Percentiles rank a stretch among this genome's conserved stretches.
Conservation (phyloP, 495 filamentous ascomycete species). For the Talaromyces stipitatus region DNA sequence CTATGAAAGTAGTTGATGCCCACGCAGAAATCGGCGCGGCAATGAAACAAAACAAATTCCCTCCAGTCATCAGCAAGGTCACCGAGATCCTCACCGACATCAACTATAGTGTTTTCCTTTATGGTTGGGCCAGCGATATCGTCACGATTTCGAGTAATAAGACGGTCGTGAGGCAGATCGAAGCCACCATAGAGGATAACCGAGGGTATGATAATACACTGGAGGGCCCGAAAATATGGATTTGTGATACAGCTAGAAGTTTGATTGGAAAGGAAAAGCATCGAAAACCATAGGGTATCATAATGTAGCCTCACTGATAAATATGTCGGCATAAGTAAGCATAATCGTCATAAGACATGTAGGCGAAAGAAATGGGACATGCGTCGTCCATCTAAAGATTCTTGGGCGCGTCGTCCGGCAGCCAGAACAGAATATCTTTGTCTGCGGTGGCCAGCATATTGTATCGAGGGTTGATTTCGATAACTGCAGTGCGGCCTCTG, state of each 20-base stretch:
- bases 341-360: not conserved
- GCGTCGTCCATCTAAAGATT: not conserved
- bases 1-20: conserved; percentile 39
- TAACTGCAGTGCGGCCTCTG: conserved; percentile 58
- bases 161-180: conserved; percentile 55
- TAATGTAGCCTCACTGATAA: not conserved
- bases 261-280: conserved; percentile 57
- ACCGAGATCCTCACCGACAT: conserved; percentile 47
- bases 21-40: conserved; percentile 21
- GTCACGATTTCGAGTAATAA: conserved; percentile 65
- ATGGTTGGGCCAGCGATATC: conserved; percentile 52
- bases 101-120: conserved; percentile 60
- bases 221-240: conserved; percentile 51
- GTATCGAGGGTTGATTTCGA: conserved; percentile 83
- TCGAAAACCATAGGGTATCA: conserved; percentile 22
- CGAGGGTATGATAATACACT: conserved; percentile 30
- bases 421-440: conserved; percentile 82
- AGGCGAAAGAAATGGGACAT: not conserved
- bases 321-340: not conserved
- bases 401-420: conserved; percentile 47
- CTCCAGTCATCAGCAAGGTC: conserved; percentile 30
- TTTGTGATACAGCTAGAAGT: conserved; percentile 56
- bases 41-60: conserved; percentile 22
- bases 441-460: conserved; percentile 88
- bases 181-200: conserved; percentile 38